These are phyloP conservation scores for Corymbia calophylla DNA, from an alignment of 441 rosid genomes.

Conservation along the genomic window DNA sequence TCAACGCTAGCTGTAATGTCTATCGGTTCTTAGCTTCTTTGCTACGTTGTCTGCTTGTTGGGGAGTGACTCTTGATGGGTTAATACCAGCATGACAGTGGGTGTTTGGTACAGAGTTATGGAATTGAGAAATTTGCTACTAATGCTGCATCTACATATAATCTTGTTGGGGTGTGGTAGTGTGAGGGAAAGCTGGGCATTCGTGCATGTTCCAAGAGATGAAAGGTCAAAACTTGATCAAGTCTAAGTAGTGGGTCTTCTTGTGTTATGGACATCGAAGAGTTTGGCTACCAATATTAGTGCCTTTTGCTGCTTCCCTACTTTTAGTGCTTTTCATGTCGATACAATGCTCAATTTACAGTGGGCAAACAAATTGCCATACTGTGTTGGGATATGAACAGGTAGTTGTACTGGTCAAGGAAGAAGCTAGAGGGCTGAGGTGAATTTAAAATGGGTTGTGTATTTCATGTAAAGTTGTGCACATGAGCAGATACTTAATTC, in stretches of 20 bases:
- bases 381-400: not conserved
- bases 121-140: not conserved
- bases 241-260: not conserved
- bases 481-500: not conserved
- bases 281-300: not conserved
- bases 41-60: not conserved
- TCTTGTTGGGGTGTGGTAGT: not conserved
- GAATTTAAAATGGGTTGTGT: not conserved
- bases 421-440: not conserved
- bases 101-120: not conserved
- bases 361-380: not conserved
- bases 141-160: not conserved
- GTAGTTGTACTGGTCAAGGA: not conserved
- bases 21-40: not conserved
- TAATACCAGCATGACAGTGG: not conserved
- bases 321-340: not conserved
- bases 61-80: not conserved
- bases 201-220: not conserved
- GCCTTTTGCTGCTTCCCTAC: accelerated
- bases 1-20: not conserved
- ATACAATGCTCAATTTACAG: not conserved
- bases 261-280: not conserved
- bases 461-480: not conserved
- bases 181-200: not conserved
- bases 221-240: accelerated